A percentile compares a stretch with the other conserved stretches of the same genome.
phyloP scores from a whole-genome alignment of 2,329 filamentous ascomycete species.

The Neonectria hederae region DNA sequence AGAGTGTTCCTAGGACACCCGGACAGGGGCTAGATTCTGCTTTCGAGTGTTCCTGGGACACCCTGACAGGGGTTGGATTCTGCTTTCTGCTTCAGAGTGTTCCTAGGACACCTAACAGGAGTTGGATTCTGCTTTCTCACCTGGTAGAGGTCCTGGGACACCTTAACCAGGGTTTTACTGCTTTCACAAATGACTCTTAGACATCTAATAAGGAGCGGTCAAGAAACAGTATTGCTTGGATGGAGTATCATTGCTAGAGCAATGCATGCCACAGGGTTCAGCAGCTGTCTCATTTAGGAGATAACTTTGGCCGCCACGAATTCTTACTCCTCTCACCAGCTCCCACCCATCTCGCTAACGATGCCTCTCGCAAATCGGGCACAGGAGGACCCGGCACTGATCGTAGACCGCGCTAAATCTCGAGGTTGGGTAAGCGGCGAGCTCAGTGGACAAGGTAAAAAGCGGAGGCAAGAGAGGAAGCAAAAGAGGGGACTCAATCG shows the following conservation, averaged over 20 bases:
- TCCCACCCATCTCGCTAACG: not conserved
- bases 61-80: too few species aligned
- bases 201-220: too few species aligned
- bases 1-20: not conserved
- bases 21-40: not conserved
- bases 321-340: not conserved
- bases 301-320: not conserved
- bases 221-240: too few species aligned
- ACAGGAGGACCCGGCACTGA: not conserved
- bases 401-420: conserved; percentile 1
- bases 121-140: too few species aligned
- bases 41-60: not conserved
- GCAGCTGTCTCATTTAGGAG: not conserved
- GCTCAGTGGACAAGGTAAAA: not conserved
- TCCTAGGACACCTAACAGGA: not conserved
- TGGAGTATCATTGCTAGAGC: too few species aligned
- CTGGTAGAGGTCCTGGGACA: too few species aligned
- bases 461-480: not conserved
- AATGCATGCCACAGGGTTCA: not conserved
- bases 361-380: not conserved
- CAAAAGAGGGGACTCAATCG: not conserved
- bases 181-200: too few species aligned
- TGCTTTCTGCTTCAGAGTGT: not conserved
- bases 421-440: not conserved
- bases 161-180: too few species aligned